Base-by-base conservation (phyloP, 352 stramenopile species). In the Pythium coloratum region DNA sequence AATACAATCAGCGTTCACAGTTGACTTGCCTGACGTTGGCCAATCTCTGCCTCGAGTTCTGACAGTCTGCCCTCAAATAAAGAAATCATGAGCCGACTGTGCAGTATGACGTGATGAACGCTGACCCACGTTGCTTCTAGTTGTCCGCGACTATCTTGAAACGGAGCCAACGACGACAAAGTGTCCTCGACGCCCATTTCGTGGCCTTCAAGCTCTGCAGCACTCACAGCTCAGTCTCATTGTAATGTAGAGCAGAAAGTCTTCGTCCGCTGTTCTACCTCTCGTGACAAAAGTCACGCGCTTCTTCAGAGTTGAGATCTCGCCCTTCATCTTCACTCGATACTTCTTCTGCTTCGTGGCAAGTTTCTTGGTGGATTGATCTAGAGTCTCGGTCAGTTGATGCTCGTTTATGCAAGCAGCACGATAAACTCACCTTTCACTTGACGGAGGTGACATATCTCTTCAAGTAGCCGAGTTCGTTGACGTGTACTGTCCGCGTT, bases 311-410 rank as follows among this genome's bases (percentile, higher is more conserved):
- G 64, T 76, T 3, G 36, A 38, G 50, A 66, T 67, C 33, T 76
- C 70, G 5, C 32, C 34, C 50, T 71, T 69, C 49, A 55, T 70
- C 34, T 70, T 72, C 6, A 46, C 24, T 49, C 70, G 59, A 59
- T 63, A 76, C 38, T 72, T 72, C 53, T 72, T 76, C 36, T 76
- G 70, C 34, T 76, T 76, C 30, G 65, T 26, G 9, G 56, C 60
- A 1, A 76, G 65, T 14, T 72, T 76, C 36, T 70, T 76, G 40
- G 6, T 51, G 7, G 20, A 26, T 63, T 55, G 60, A 6, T 66
- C 69, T 76, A 51, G 20, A 10, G 32, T 30, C 20, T 28, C 8
- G 53, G 33, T 53, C 3, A 49, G 42, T 26, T 26, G 8, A 16
- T 46, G 38, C 0, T 26, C 5, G 42, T 8, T 8, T 26, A 5